Conservation (phyloP, 2,329 filamentous ascomycete species). For the Coniochaeta sp. region DNA sequence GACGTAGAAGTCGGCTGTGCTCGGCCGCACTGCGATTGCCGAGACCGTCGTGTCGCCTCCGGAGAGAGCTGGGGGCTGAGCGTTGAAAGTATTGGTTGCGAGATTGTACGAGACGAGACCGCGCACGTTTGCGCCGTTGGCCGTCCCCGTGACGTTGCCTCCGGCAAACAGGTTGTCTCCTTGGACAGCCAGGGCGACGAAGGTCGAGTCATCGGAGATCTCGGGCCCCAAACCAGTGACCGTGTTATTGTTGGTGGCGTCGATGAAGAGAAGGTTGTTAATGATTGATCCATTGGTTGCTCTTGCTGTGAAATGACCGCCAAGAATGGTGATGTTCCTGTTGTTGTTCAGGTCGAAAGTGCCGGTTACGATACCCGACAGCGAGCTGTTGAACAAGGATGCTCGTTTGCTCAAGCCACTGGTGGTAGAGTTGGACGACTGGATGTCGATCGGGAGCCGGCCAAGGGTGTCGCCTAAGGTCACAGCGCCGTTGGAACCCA, state of each 20-base stretch:
- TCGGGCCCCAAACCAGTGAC: conserved; percentile 63
- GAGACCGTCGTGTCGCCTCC: conserved; percentile 68
- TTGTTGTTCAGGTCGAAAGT: conserved; percentile 64
- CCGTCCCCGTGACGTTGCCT: conserved; percentile 66
- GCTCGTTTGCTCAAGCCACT: conserved; percentile 37
- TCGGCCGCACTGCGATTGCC: conserved; percentile 65
- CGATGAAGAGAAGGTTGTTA: conserved; percentile 76
- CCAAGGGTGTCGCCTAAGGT: conserved; percentile 52
- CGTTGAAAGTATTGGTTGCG: conserved; percentile 50
- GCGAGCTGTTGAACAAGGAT: conserved; percentile 27
- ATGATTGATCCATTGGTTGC: conserved; percentile 62
- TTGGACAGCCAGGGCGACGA: conserved; percentile 63
- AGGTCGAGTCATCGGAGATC: conserved; percentile 64
- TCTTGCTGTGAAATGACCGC: conserved; percentile 73
- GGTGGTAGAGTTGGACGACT: conserved; percentile 23
- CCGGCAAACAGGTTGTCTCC: conserved; percentile 71
- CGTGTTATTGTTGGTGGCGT: conserved; percentile 55
- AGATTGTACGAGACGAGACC: conserved; percentile 81
- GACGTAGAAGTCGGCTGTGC: conserved; percentile 70
- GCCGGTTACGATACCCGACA: conserved; percentile 68
- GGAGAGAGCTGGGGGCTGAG: conserved; percentile 68
- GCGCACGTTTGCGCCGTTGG: conserved; percentile 54
- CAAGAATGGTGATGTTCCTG: conserved; percentile 79
- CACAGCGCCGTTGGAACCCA: conserved; percentile 66
- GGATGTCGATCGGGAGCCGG: conserved; percentile 50